A percentile compares a stretch with the other conserved stretches of the same genome.
Evolutionary conservation across 352 stramenopile genomes (phyloP).

Genomic region (Globisporangium orthogonon): DNA sequence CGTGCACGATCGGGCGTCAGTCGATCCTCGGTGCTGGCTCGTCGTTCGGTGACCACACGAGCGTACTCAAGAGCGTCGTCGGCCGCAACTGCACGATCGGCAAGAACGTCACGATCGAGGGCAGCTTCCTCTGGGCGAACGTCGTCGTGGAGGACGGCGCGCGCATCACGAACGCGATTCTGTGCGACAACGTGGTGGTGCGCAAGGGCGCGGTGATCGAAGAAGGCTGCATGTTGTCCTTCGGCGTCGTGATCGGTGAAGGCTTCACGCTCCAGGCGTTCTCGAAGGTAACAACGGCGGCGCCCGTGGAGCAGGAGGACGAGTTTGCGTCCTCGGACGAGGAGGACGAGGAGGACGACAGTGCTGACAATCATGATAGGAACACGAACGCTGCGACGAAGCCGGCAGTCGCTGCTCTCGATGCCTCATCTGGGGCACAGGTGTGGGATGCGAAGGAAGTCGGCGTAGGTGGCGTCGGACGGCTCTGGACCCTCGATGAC

Average conservation of each 20-base stretch:
- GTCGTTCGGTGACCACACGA: conserved; percentile 45
- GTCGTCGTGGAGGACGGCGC: conserved; percentile 76
- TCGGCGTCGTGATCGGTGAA: conserved; percentile 77
- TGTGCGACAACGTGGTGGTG: conserved; percentile 82
- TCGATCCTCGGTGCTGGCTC: conserved; percentile 66
- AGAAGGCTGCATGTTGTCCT: conserved; percentile 76
- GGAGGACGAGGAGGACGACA: conserved; percentile 39
- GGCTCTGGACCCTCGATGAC: conserved; percentile 80
- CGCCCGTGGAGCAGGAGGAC: conserved; percentile 47
- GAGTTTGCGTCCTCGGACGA: conserved; percentile 71
- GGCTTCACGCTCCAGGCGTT: conserved; percentile 60
- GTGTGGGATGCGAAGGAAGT: conserved; percentile 74
- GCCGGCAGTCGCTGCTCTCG: background rate
- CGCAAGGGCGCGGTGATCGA: conserved; percentile 57
- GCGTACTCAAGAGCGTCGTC: conserved; percentile 54
- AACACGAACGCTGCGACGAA: conserved; percentile 1
- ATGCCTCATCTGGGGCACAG: conserved; percentile 4
- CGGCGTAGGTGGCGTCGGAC: conserved; percentile 55
- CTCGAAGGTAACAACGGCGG: conserved; percentile 74
- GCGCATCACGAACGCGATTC: conserved; percentile 66
- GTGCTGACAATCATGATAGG: conserved; percentile 13
- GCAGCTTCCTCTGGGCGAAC: conserved; percentile 81
- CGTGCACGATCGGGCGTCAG: conserved; percentile 53
- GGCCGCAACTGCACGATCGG: conserved; percentile 71
- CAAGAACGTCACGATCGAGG: conserved; percentile 57